Evolutionary conservation across 2,329 filamentous ascomycete species (phyloP), one percentile per base, ranked within the genome.

Genomic region (Uncinocarpus reesii): DNA sequence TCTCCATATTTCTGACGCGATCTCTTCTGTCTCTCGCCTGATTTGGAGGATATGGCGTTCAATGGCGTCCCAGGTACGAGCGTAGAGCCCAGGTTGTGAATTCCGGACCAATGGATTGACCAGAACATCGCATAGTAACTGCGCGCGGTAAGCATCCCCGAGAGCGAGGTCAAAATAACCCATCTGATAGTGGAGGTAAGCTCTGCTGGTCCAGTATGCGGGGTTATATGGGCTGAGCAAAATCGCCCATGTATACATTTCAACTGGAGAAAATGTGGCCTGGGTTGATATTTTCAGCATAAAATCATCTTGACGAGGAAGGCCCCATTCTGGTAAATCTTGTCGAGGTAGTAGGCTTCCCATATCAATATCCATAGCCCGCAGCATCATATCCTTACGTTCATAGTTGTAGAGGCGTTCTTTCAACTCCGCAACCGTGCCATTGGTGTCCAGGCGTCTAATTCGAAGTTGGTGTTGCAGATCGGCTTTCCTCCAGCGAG

Each of bases 191-290:
- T 62, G 58, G 11, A 63, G 59, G 46, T 62, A 66, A 10, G 62
- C 62, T 7, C 64, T 57, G 32, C 62, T 62, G 7, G 60, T 50
- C 64, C 64, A 67, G 52, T 66, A 66, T 2, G 62, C 47, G 7
- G 64, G 63, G 36, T 66, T 67, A 47, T 66, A 66, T 1, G 64
- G 64, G 37, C 58, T 65, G 15, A 62, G 46, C 7, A 56, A 47
- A 31, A 66, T 60, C 15, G 62, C 63, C 47, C 58, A 60, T 1
- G 64, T 67, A 49, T 66, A 67, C 57, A 66, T 61, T 23, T 66
- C 62, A 7, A 65, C 51, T 2, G 62, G 56, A 4, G 52, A 48
- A 11, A 64, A 41, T 4, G 28, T 20, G 6, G 51, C 40, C 10
- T 53, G 45, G 4, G 51, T 18, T 7, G 49, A 34, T 13, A 59